Conservation (phyloP, 176 grass and related monocot genomes). For the Metroxylon sagu region DNA sequence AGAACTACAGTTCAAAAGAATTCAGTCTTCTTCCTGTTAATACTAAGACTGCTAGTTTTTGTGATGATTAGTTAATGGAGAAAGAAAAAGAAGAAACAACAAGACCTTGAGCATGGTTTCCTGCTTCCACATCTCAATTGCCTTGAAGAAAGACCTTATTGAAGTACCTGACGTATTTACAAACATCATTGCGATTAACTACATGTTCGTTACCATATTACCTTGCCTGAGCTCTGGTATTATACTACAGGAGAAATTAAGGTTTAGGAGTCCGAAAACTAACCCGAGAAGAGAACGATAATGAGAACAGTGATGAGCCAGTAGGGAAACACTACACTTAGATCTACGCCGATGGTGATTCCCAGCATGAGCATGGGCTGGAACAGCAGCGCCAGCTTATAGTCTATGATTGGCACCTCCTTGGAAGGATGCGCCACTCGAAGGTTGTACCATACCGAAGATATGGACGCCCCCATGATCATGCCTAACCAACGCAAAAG, state of each 20-base stretch:
- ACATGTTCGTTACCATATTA: too few relatives aligned
- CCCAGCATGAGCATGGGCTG: constrained; percentile 99
- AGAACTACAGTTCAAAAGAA: too few relatives aligned
- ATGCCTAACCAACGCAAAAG: constrained; percentile 39
- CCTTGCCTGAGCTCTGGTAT: too few relatives aligned
- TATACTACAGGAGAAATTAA: too few relatives aligned
- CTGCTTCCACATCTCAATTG: constrained; percentile 85
- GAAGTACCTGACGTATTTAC: constrained; percentile 52
- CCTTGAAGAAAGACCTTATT: constrained; percentile 87
- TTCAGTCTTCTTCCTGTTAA: too few relatives aligned
- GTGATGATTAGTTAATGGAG: too few relatives aligned
- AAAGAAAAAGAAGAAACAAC: neutral
- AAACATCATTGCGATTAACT: too few relatives aligned
- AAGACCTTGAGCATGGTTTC: constrained; percentile 75
- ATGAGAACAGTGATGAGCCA: constrained; percentile 99
- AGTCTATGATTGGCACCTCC: constrained; percentile 85
- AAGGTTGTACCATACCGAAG: constrained; percentile 98
- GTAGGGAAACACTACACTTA: constrained; percentile 90
- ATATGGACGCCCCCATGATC: constrained; percentile 94
- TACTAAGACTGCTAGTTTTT: too few relatives aligned
- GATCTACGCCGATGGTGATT: constrained; percentile 92
- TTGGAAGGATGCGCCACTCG: constrained; percentile 84
- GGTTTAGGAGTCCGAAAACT: neutral
- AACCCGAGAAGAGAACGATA: constrained; percentile 88
- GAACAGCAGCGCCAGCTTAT: constrained; percentile 83